A percentile compares a stretch with the other conserved stretches of the same genome.
These are phyloP conservation scores for Terfezia boudieri DNA, from an alignment of 495 filamentous ascomycete species.

Conservation along the genomic window DNA sequence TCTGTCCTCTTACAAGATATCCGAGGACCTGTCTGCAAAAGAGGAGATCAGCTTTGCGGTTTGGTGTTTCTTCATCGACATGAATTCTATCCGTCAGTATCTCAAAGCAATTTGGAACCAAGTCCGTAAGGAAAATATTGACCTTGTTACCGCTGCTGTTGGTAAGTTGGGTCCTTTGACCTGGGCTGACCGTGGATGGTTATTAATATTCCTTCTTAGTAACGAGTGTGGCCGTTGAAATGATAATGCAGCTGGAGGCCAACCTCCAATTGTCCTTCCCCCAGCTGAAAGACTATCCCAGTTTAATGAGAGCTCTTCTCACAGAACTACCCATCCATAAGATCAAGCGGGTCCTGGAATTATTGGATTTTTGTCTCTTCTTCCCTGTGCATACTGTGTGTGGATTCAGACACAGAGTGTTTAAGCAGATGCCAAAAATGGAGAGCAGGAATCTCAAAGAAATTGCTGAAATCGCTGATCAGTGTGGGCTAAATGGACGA, in stretches of 20 bases:
- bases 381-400: slow-evolving; percentile 7
- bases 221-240: slow-evolving; percentile 3
- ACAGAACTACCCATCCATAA: slow-evolving; percentile 5
- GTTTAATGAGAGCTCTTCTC: slow-evolving; percentile 4
- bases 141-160: slow-evolving; percentile 6
- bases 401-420: slow-evolving; percentile 5
- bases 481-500: slow-evolving; percentile 2
- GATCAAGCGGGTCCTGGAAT: slow-evolving; percentile 2
- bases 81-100: slow-evolving; percentile 8
- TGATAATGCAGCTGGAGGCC: slow-evolving; percentile 5
- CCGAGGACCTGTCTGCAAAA: slow-evolving; percentile 3
- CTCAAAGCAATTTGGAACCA: slow-evolving; percentile 7
- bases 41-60: slow-evolving; percentile 9
- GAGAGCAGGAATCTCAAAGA: slow-evolving; percentile 4
- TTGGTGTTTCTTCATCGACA: slow-evolving; percentile 10
- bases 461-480: background rate
- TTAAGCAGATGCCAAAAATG: slow-evolving; percentile 3
- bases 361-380: slow-evolving; percentile 6
- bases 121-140: slow-evolving; percentile 6
- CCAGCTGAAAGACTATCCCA: slow-evolving; percentile 4
- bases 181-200: too few species aligned
- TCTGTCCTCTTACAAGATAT: background rate
- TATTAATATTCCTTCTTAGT: background rate
- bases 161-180: background rate
- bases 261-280: slow-evolving; percentile 5